These are phyloP conservation scores for Whalleya microplaca DNA, from an alignment of 2,329 filamentous ascomycete species.

Conservation along the genomic window DNA sequence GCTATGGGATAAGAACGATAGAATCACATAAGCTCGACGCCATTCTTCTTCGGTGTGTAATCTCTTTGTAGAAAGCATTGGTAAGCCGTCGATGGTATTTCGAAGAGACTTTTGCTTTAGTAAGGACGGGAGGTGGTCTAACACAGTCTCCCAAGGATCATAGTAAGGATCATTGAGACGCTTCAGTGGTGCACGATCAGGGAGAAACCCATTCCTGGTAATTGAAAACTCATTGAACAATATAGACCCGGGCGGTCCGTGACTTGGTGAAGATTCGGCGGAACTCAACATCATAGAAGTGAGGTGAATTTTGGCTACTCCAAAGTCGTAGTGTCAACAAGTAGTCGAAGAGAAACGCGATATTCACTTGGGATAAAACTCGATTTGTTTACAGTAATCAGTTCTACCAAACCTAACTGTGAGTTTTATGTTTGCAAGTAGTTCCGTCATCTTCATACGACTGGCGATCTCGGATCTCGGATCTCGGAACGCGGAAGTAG, in stretches of 20 bases:
- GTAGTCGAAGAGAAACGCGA: neutral
- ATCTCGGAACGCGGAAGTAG: slow-evolving; percentile 19
- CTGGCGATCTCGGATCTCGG: slow-evolving; percentile 22
- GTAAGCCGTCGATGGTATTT: slow-evolving; percentile 58
- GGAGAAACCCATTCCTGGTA: slow-evolving; percentile 64
- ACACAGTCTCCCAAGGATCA: slow-evolving; percentile 65
- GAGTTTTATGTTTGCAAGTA: slow-evolving; percentile 1
- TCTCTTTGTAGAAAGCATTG: slow-evolving; percentile 60
- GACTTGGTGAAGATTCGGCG: slow-evolving; percentile 1
- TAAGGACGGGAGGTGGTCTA: slow-evolving; percentile 64
- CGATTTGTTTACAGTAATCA: neutral
- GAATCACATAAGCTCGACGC: slow-evolving; percentile 69
- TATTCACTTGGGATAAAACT: neutral
- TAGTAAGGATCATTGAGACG: slow-evolving; percentile 66
- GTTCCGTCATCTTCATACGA: neutral
- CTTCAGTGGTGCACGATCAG: slow-evolving; percentile 61
- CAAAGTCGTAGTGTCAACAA: neutral
- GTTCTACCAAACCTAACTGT: slow-evolving; percentile 2
- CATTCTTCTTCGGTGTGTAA: slow-evolving; percentile 66
- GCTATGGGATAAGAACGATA: slow-evolving; percentile 71
- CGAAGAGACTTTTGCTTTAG: slow-evolving; percentile 64
- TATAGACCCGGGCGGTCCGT: neutral
- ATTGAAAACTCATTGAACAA: slow-evolving; percentile 56
- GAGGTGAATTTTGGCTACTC: no score
- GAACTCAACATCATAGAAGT: slow-evolving; percentile 15